These are phyloP conservation scores for Wickerhamomyces tratensis DNA, from an alignment of 805 yeast genomes.

Conservation along the genomic window DNA sequence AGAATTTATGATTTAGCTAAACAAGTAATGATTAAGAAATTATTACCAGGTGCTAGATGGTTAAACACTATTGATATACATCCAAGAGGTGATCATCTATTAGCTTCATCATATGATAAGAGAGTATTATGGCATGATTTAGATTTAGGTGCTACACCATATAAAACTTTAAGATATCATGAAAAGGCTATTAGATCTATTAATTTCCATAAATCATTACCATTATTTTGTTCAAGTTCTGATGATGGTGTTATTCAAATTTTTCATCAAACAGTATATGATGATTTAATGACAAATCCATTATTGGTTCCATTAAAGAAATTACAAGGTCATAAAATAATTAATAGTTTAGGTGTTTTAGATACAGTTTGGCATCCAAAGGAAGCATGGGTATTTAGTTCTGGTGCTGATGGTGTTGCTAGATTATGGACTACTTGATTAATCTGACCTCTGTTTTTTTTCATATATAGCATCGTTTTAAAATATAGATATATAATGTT, in stretches of 20 bases:
- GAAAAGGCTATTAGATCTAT: conserved; percentile 89
- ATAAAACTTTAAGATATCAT: conserved; percentile 91
- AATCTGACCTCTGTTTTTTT: too few species aligned
- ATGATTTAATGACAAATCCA: conserved; percentile 91
- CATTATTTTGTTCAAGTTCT: conserved; percentile 88
- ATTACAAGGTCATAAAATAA: conserved; percentile 78
- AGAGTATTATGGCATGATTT: conserved; percentile 96
- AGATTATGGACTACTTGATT: conserved; percentile 88
- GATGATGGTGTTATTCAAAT: conserved; percentile 92
- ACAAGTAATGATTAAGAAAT: conserved; percentile 74
- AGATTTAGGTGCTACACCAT: conserved; percentile 82
- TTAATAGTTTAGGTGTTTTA: conserved; percentile 77
- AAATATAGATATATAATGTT: too few species aligned
- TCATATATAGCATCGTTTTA: too few species aligned
- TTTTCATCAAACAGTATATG: conserved; percentile 95
- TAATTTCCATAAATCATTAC: conserved; percentile 79
- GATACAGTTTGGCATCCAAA: conserved; percentile 92
- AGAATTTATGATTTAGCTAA: conserved; percentile 85
- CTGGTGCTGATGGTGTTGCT: conserved; percentile 96
- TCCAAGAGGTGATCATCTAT: conserved; percentile 90
- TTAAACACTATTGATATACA: conserved; percentile 85
- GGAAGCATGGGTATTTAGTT: conserved; percentile 96
- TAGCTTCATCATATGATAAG: conserved; percentile 90
- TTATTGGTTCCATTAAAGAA: conserved; percentile 92
- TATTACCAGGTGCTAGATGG: conserved; percentile 96